Evolutionary conservation across 768 basidiomycete genomes (phyloP), one percentile per base, ranked within the genome.

Genomic region (Mycena floridula): DNA sequence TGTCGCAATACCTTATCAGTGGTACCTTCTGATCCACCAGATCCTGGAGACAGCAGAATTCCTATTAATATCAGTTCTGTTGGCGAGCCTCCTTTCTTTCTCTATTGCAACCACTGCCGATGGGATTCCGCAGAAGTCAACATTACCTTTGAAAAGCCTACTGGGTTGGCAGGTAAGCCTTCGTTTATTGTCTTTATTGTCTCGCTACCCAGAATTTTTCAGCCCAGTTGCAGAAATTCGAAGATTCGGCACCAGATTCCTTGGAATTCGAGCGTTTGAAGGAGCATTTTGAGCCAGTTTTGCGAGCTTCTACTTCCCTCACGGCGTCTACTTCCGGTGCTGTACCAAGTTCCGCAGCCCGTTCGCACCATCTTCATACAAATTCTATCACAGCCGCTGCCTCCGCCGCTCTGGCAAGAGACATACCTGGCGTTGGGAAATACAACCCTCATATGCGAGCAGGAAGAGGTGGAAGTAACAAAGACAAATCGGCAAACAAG

Each of bases 81-180:
- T 22, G 89, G 89, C 35, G 89, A 91, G 56, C 82, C 92, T 0
- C 92, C 92, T 1, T 98, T 92, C 68, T 81, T 90, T 57, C 72
- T 99, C 2, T 85, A 85, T 56, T 99, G 96, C 64, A 85, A 88
- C 50, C 81, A 85, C 59, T 99, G 96, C 54, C 74, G 89, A 59
- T 99, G 96, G 95, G 89, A 93, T 59, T 96, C 93, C 47, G 81
- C 83, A 2, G 82, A 92, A 60, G 82, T 93, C 1, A 90, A 87
- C 0, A 89, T 94, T 57, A 87, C 81, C 9, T 98, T 98, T 54
- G 94, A 97, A 57, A 99, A 98, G 59, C 89, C 94, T 1, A 96
- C 94, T 1, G 93, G 95, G 13, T 77, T 99, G 23, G 93, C 94
- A 48, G 80, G 95, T 95, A 47, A 52, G 81, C n/a, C n/a, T n/a